Percentiles rank a stretch among this genome's conserved stretches.
These are phyloP conservation scores for Linnemannia schmuckeri DNA, from an alignment of 192 early-diverging fungal genomes.

Conservation along the genomic window DNA sequence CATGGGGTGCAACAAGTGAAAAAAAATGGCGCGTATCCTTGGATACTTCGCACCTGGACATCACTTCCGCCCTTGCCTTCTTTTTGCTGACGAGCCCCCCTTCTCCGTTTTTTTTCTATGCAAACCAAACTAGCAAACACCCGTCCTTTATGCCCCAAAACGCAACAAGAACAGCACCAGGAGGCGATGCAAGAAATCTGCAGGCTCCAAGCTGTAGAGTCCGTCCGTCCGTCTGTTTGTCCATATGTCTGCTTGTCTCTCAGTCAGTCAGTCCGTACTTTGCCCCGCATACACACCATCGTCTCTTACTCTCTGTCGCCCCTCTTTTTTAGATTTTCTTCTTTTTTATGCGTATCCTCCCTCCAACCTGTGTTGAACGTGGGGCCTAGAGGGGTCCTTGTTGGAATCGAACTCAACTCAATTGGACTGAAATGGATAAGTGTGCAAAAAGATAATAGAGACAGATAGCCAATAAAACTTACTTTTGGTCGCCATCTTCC, in stretches of 20 bases:
- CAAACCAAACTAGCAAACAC: not conserved
- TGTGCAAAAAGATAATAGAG: constrained; percentile 24
- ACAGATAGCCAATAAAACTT: constrained; percentile 56
- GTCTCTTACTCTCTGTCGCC: not conserved
- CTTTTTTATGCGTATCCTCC: not conserved
- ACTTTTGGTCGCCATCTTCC: constrained; percentile 65
- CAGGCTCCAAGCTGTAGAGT: not conserved
- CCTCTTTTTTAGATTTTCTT: not conserved
- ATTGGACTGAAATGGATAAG: not conserved
- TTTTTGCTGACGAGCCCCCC: not conserved
- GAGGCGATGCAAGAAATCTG: constrained; percentile 2
- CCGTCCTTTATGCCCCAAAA: not conserved
- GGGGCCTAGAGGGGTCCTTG: constrained; percentile 6
- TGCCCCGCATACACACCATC: not conserved
- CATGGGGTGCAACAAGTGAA: constrained; percentile 4
- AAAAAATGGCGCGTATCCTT: constrained; percentile 2
- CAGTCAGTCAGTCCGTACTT: no score
- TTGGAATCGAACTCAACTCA: not conserved
- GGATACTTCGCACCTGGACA: not conserved
- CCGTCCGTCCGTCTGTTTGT: no score
- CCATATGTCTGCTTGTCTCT: no score
- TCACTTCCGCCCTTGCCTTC: not conserved
- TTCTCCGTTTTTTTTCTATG: no score
- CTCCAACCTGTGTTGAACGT: constrained; percentile 7
- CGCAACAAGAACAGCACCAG: not conserved